These are phyloP conservation scores for Trifolium repens DNA, from an alignment of 306 rosid genomes.

Conservation along the genomic window DNA sequence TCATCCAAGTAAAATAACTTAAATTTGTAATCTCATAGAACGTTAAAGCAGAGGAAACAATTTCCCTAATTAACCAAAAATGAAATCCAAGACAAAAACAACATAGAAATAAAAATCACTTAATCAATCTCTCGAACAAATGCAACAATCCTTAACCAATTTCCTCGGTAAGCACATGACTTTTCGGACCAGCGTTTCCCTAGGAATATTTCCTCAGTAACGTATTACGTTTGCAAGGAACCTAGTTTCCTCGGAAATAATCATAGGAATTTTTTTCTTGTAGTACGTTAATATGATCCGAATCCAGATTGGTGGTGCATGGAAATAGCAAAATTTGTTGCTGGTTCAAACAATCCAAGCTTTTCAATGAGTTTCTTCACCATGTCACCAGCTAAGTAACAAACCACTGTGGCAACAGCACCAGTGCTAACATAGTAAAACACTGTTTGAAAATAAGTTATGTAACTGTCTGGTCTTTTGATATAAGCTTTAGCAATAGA, in stretches of 20 bases:
- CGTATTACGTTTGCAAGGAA: no score
- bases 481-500: conserved; percentile 62
- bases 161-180: no score
- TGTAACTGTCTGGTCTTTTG: conserved; percentile 47
- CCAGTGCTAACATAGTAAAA: conserved; percentile 54
- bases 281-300: conserved; percentile 39
- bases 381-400: conserved; percentile 65
- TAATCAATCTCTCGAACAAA: background rate
- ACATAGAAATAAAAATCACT: background rate
- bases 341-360: conserved; percentile 61
- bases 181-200: no score
- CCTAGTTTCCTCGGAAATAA: no score
- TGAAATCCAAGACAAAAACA: background rate
- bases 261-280: no score
- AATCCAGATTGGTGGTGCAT: conserved; percentile 34
- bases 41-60: background rate
- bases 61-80: background rate
- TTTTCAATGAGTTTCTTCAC: conserved; percentile 48
- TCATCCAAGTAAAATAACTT: background rate
- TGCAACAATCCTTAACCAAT: background rate
- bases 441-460: conserved; percentile 54
- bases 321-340: conserved; percentile 15
- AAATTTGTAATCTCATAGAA: background rate
- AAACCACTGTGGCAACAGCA: conserved; percentile 57
- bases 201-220: no score